Conservation (phyloP, 1,284 basidiomycete species). For the Sporisorium iseilematis-ciliati region DNA sequence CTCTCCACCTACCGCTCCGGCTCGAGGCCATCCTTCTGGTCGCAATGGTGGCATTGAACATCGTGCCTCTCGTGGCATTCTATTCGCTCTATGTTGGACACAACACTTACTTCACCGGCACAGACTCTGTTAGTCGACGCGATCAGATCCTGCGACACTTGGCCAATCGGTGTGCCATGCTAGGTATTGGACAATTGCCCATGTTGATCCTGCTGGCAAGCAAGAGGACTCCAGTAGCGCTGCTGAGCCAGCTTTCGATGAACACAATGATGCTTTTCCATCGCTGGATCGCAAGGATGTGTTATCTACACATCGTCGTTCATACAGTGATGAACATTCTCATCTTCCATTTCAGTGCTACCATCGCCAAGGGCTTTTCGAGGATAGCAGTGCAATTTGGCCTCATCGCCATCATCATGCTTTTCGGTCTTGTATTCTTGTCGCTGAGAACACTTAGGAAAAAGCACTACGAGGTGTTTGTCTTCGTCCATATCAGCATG, state of each 20-base stretch:
- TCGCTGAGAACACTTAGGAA: constrained; percentile 34
- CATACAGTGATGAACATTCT: constrained; percentile 55
- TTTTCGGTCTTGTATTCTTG: constrained; percentile 33
- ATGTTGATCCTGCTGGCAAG: constrained; percentile 66
- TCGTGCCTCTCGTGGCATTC: constrained; percentile 26
- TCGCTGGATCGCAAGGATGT: constrained; percentile 65
- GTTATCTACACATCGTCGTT: constrained; percentile 50
- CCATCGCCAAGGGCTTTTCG: constrained; percentile 14
- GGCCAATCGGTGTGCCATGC: constrained; percentile 60
- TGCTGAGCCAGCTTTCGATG: constrained; percentile 60
- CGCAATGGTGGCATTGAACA: constrained; percentile 32
- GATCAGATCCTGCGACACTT: constrained; percentile 35
- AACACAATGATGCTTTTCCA: constrained; percentile 66
- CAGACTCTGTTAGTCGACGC: constrained; percentile 23
- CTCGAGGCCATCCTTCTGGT: constrained; percentile 35
- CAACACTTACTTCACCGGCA: constrained; percentile 31
- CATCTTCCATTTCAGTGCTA: constrained; percentile 9
- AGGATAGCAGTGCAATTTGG: constrained; percentile 63
- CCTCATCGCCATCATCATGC: constrained; percentile 31
- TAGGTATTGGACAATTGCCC: constrained; percentile 61
- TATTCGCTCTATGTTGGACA: constrained; percentile 35
- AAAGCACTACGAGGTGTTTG: constrained; percentile 50
- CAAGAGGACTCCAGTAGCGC: constrained; percentile 62
- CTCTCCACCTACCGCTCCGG: constrained; percentile 48
- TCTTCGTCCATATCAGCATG: constrained; percentile 62